A percentile compares a stretch with the other conserved stretches of the same genome.
Conservation (phyloP, 352 stramenopile species). For the Pythium oligandrum region DNA sequence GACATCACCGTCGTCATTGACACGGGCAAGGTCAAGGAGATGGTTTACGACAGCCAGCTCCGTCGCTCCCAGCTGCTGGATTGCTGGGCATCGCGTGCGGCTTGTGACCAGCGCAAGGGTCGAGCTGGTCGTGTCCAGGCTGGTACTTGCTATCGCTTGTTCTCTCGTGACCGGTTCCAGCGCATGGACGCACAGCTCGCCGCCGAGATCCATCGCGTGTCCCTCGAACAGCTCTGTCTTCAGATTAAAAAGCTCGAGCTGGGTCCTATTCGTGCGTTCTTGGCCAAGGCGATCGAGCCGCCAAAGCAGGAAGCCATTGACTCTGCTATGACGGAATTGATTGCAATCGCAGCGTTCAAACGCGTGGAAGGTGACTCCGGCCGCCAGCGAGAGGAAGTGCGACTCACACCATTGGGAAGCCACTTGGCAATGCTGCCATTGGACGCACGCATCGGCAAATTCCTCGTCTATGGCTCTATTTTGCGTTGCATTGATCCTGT, state of each 20-base stretch:
- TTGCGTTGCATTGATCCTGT: slow-evolving; percentile 80
- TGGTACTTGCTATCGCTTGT: slow-evolving; percentile 75
- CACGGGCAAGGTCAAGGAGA: slow-evolving; percentile 84
- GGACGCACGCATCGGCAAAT: slow-evolving; percentile 85
- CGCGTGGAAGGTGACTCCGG: slow-evolving; percentile 12
- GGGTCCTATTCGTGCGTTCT: slow-evolving; percentile 64
- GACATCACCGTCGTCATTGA: slow-evolving; percentile 86
- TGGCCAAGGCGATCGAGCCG: slow-evolving; percentile 88
- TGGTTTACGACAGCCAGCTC: slow-evolving; percentile 77
- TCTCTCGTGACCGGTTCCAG: slow-evolving; percentile 55
- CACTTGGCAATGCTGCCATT: slow-evolving; percentile 79
- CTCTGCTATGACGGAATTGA: slow-evolving; percentile 88
- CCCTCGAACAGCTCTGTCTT: slow-evolving; percentile 80
- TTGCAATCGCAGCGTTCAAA: slow-evolving; percentile 86
- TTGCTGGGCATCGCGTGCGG: slow-evolving; percentile 75
- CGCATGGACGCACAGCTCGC: slow-evolving; percentile 65
- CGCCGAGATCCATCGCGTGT: slow-evolving; percentile 87
- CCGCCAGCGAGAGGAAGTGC: slow-evolving; percentile 33
- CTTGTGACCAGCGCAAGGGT: slow-evolving; percentile 79
- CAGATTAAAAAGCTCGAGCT: slow-evolving; percentile 85
- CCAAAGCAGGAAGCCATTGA: slow-evolving; percentile 87
- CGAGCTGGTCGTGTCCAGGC: slow-evolving; percentile 78
- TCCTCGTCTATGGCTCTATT: slow-evolving; percentile 85
- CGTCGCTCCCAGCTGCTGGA: slow-evolving; percentile 75
- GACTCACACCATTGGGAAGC: slow-evolving; percentile 92